phyloP scores from a whole-genome alignment of 805 yeast genomes.

The Saccharomycopsis selenospora region DNA sequence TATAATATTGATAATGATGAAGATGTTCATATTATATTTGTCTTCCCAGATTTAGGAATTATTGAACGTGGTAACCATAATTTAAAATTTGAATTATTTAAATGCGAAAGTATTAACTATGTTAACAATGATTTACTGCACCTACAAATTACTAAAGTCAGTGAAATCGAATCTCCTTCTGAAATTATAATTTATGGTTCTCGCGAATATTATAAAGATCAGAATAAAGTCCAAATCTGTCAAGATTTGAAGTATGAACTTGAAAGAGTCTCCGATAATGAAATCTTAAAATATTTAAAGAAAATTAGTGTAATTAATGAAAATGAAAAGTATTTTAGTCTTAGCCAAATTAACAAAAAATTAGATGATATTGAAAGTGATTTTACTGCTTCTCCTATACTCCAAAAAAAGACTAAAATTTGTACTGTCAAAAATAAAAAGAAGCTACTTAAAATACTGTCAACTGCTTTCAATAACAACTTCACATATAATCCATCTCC shows the following conservation, averaged over 20 bases:
- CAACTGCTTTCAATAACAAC: too few species aligned
- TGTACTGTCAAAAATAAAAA: too few species aligned
- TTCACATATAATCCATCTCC: too few species aligned
- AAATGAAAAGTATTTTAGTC: not conserved
- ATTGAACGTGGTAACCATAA: slow-evolving; percentile 14
- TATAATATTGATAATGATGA: too few species aligned
- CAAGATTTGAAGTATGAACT: slow-evolving; percentile 5
- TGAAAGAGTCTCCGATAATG: not conserved
- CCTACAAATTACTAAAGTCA: slow-evolving; percentile 4
- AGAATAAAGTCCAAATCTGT: slow-evolving; percentile 6
- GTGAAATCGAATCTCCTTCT: slow-evolving; percentile 6
- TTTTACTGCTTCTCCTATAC: too few species aligned
- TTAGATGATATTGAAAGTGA: not conserved
- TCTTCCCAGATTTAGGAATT: slow-evolving; percentile 18
- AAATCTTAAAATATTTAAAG: slow-evolving; percentile 9
- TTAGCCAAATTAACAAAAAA: not conserved
- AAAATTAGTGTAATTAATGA: slow-evolving; percentile 10
- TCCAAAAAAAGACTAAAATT: too few species aligned
- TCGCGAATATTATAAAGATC: slow-evolving; percentile 16
- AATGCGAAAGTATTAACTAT: slow-evolving; percentile 12
- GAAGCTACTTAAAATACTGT: too few species aligned
- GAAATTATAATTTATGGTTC: slow-evolving; percentile 18
- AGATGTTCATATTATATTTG: slow-evolving; percentile 16
- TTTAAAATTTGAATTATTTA: slow-evolving; percentile 16
- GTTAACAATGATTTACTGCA: not conserved